phyloP scores from a whole-genome alignment of 2,329 filamentous ascomycete genomes.

The Alternaria solani region DNA sequence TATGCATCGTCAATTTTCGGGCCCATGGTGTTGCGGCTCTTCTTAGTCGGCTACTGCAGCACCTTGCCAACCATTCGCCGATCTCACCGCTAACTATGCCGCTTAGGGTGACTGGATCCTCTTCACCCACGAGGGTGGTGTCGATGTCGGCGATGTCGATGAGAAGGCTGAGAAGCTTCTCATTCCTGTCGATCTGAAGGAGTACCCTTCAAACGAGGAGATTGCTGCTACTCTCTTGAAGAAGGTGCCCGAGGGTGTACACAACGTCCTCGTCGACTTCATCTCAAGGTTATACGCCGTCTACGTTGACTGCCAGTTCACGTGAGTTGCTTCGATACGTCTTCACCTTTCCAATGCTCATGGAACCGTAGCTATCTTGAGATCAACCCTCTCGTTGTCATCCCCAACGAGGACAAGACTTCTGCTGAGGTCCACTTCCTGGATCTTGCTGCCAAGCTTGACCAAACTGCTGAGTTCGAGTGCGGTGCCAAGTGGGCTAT shows the following conservation, averaged over 20 bases:
- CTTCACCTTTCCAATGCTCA: conserved; percentile 22
- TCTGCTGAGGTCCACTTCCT: conserved; percentile 97
- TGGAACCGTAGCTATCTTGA: conserved; percentile 75
- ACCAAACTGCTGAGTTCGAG: conserved; percentile 99
- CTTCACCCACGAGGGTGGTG: conserved; percentile 99
- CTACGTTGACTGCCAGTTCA: conserved; percentile 99
- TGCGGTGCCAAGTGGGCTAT: conserved; percentile 99
- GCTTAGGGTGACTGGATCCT: conserved; percentile 97
- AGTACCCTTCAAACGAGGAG: conserved; percentile 96
- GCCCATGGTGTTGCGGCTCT: conserved; percentile 48
- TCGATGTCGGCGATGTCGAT: conserved; percentile 98
- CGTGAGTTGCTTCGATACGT: conserved; percentile 53
- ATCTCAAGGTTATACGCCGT: conserved; percentile 98
- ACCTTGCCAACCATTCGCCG: conserved; percentile 38
- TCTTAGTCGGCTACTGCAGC: conserved; percentile 27
- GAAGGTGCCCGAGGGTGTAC: conserved; percentile 92
- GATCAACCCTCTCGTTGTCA: conserved; percentile 98
- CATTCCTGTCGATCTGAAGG: conserved; percentile 90
- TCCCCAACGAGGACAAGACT: conserved; percentile 90
- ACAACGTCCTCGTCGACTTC: conserved; percentile 99
- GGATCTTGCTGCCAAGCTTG: conserved; percentile 96
- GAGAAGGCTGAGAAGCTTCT: conserved; percentile 98
- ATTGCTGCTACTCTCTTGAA: conserved; percentile 85
- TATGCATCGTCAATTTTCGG: conserved; percentile 25
- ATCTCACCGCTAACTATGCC: conserved; percentile 42